Percentiles rank a stretch among this genome's conserved stretches.
Conservation (phyloP, 2,329 filamentous ascomycete genomes). For the Herpotrichia juniperi region DNA sequence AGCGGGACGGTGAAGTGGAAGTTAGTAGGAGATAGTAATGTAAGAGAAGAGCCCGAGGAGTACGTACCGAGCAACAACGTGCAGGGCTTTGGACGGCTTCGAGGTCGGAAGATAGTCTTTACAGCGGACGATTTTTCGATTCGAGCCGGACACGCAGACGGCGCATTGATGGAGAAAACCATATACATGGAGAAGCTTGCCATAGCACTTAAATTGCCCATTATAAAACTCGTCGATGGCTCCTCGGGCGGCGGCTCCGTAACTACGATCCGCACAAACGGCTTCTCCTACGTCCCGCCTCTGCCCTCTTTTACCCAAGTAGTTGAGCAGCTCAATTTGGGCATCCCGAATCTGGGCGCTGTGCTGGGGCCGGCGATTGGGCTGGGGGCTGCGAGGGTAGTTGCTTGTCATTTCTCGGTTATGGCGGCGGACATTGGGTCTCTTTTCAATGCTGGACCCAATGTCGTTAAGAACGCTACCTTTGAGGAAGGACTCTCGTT, state of each 20-base stretch:
- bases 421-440: constrained; percentile 69
- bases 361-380: constrained; percentile 69
- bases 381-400: constrained; percentile 66
- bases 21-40: constrained; percentile 47
- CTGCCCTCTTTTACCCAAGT: constrained; percentile 60
- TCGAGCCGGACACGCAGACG: constrained; percentile 68
- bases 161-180: constrained; percentile 63
- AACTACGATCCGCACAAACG: constrained; percentile 61
- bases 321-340: constrained; percentile 64
- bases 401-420: constrained; percentile 68
- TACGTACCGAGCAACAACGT: constrained; percentile 69
- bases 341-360: constrained; percentile 69
- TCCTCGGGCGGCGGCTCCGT: constrained; percentile 68
- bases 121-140: constrained; percentile 70
- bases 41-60: constrained; percentile 54
- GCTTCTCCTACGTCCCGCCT: constrained; percentile 66
- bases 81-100: constrained; percentile 62
- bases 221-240: constrained; percentile 69
- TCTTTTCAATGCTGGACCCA: constrained; percentile 68
- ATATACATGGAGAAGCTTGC: constrained; percentile 68
- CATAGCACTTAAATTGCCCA: constrained; percentile 62
- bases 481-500: constrained; percentile 68
- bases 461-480: constrained; percentile 66
- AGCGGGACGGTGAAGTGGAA: constrained; percentile 66
- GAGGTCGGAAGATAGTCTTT: constrained; percentile 62